Percentiles rank a stretch among this genome's conserved stretches.
phyloP scores from a whole-genome alignment of 257 asterid species.

The Nicotiana tabacum region DNA sequence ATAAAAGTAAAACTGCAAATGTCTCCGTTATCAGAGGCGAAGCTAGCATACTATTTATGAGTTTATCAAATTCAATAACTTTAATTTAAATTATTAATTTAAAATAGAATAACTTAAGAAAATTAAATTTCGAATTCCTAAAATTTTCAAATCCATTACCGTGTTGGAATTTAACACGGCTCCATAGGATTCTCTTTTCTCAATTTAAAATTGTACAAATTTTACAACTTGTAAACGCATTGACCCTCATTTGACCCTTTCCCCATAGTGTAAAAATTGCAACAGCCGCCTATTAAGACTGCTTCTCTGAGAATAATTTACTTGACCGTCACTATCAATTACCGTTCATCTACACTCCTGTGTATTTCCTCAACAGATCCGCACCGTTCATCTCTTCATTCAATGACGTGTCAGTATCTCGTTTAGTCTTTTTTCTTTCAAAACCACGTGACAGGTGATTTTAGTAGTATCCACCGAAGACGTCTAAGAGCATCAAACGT shows the following conservation, averaged over 20 bases:
- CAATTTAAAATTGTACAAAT: neutral
- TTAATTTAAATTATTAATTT: too few species aligned
- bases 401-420: neutral
- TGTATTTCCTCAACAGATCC: neutral
- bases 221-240: neutral
- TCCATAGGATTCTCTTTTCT: neutral
- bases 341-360: neutral
- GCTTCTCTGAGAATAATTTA: neutral
- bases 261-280: neutral
- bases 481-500: slow-evolving; percentile 22
- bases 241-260: neutral
- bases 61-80: too few species aligned
- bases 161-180: neutral
- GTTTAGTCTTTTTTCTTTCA: neutral
- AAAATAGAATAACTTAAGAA: too few species aligned
- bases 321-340: neutral
- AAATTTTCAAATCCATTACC: neutral
- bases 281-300: slow-evolving; percentile 34
- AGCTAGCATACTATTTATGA: too few species aligned
- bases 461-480: neutral
- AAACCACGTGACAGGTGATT: neutral
- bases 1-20: too few species aligned
- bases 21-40: too few species aligned
- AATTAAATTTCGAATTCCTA: too few species aligned
- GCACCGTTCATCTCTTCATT: neutral